Evolutionary conservation across 2,329 filamentous ascomycete species (phyloP).

Genomic region (Ploettnerulaceae sp.): DNA sequence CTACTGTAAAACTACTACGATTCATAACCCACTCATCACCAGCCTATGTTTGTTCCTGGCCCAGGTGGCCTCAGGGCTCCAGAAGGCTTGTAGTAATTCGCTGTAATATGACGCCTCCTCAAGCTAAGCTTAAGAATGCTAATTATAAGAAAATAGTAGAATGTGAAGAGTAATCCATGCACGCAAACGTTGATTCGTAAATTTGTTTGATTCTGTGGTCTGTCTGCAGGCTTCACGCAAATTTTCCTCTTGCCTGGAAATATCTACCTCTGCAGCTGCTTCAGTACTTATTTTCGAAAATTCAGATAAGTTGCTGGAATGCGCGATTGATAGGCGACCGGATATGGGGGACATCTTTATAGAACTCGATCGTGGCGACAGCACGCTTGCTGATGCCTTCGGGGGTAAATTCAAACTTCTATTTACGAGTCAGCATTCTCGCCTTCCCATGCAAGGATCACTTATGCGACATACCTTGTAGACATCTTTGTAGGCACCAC

Average conservation of each 20-base stretch:
- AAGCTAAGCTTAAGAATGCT: too few relatives aligned
- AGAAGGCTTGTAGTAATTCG: too few relatives aligned
- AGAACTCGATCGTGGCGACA: constrained; percentile 88
- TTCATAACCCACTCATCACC: neutral
- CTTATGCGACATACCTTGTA: constrained; percentile 64
- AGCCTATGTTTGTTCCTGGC: neutral
- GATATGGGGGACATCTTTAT: constrained; percentile 86
- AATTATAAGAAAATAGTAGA: too few relatives aligned
- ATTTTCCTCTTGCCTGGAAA: neutral
- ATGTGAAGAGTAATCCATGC: too few relatives aligned
- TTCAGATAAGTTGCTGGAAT: constrained; percentile 93
- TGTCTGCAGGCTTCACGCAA: constrained; percentile 15
- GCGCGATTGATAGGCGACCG: constrained; percentile 95
- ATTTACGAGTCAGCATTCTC: constrained; percentile 38
- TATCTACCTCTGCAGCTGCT: neutral
- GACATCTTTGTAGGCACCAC: constrained; percentile 94
- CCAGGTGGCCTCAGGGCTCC: neutral
- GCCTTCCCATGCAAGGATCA: constrained; percentile 3
- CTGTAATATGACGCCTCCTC: too few relatives aligned
- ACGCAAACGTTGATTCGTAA: neutral
- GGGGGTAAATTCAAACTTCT: constrained; percentile 99
- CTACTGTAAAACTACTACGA: neutral
- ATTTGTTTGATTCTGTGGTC: constrained; percentile 16
- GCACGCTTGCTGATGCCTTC: constrained; percentile 96
- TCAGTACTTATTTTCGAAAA: neutral